phyloP scores from a whole-genome alignment of 164 flowering plant genomes.

The Paratinospora sagittata region DNA sequence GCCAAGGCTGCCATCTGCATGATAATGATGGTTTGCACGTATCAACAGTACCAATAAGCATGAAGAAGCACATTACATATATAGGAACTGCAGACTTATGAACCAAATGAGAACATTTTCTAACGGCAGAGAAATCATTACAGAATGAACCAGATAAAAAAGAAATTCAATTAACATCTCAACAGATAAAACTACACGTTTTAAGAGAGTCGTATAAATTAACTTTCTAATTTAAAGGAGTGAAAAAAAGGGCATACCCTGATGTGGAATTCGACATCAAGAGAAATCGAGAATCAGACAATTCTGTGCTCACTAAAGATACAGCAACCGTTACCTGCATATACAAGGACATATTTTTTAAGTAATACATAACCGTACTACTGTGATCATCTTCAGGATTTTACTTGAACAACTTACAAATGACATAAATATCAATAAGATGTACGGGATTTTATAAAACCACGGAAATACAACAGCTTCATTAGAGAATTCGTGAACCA shows the following conservation, averaged over 20 bases:
- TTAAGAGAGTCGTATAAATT: too few species aligned
- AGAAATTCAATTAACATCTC: background rate
- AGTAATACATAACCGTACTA: background rate
- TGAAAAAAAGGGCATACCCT: constrained; percentile 24
- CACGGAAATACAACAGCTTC: too few species aligned
- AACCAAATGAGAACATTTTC: background rate
- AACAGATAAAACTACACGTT: background rate
- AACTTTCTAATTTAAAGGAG: too few species aligned
- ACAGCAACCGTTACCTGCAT: constrained; percentile 28
- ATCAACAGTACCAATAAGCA: too few species aligned
- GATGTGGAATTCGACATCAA: constrained; percentile 22
- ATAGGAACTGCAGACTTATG: background rate
- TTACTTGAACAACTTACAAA: background rate
- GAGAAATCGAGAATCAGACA: constrained; percentile 22
- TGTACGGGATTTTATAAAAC: too few species aligned
- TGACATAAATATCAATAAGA: background rate
- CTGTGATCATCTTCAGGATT: background rate
- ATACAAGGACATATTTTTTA: background rate
- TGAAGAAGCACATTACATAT: too few species aligned
- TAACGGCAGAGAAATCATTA: background rate
- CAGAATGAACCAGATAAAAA: background rate
- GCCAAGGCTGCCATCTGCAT: too few species aligned
- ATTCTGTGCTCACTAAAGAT: constrained; percentile 21
- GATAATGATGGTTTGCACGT: too few species aligned
- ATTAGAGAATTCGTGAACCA: too few species aligned